A percentile compares a stretch with the other conserved stretches of the same genome.
These are phyloP conservation scores for Ambrosiella xylebori DNA, from an alignment of 2,329 filamentous ascomycete genomes.

Conservation along the genomic window DNA sequence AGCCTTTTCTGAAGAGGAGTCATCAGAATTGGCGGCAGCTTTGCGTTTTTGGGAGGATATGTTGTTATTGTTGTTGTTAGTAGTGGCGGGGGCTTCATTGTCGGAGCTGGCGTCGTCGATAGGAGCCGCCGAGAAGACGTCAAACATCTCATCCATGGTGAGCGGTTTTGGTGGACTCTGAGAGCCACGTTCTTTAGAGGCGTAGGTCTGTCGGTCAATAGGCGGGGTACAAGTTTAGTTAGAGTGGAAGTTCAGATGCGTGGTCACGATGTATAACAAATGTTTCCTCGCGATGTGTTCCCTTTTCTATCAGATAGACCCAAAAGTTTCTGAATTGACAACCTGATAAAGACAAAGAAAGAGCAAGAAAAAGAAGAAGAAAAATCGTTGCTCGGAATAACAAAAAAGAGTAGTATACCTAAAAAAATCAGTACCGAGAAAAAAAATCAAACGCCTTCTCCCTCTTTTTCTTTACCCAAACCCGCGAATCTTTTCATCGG, in stretches of 20 bases:
- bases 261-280: no score
- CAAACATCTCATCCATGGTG: conserved; percentile 62
- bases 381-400: no score
- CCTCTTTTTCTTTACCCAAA: neutral
- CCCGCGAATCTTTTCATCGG: neutral
- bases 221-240: no score
- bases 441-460: neutral
- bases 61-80: neutral
- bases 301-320: no score
- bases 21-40: conserved; percentile 1
- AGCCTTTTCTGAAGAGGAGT: neutral
- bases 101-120: conserved; percentile 26
- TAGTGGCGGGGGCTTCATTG: conserved; percentile 19
- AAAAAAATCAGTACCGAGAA: no score
- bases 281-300: no score
- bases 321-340: no score
- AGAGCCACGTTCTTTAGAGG: neutral
- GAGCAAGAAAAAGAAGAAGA: no score
- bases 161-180: neutral
- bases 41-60: conserved; percentile 16
- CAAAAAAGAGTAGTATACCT: no score
- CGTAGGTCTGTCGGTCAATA: neutral
- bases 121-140: conserved; percentile 51
- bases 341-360: no score
- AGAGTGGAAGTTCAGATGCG: no score